Conservation (phyloP, 2,329 filamentous ascomycete genomes). For the Xylariaceae sp. region DNA sequence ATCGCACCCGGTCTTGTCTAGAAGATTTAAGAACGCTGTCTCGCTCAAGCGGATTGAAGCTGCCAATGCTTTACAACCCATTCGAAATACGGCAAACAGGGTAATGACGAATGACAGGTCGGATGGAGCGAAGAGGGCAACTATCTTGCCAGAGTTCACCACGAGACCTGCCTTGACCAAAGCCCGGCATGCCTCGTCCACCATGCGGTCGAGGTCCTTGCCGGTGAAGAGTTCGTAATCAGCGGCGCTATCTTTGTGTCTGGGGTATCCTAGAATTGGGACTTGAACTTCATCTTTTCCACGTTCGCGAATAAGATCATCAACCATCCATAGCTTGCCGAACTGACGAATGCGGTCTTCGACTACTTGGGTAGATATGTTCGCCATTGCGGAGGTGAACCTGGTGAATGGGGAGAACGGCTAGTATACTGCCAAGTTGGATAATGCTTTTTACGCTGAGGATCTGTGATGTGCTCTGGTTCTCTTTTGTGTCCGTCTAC, state of each 20-base stretch:
- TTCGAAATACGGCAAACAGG: slow-evolving; percentile 43
- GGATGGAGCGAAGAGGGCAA: slow-evolving; percentile 40
- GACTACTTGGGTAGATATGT: slow-evolving; percentile 26
- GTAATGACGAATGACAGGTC: slow-evolving; percentile 41
- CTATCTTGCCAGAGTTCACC: slow-evolving; percentile 29
- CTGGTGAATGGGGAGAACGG: too few species aligned
- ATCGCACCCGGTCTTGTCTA: slow-evolving; percentile 35
- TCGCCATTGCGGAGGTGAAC: slow-evolving; percentile 22
- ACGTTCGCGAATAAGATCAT: slow-evolving; percentile 40
- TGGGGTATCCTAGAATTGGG: slow-evolving; percentile 42
- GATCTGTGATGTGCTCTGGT: neutral
- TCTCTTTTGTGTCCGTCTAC: too few species aligned
- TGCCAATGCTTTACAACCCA: slow-evolving; percentile 43
- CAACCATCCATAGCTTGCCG: slow-evolving; percentile 39
- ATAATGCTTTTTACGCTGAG: too few species aligned
- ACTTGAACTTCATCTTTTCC: slow-evolving; percentile 37
- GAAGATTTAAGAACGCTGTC: slow-evolving; percentile 38
- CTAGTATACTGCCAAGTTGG: too few species aligned
- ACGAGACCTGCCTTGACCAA: slow-evolving; percentile 33
- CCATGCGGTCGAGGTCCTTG: slow-evolving; percentile 38
- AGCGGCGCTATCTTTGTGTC: slow-evolving; percentile 27
- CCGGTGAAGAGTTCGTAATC: slow-evolving; percentile 42
- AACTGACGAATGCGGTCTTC: slow-evolving; percentile 32
- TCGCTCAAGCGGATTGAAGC: slow-evolving; percentile 42
- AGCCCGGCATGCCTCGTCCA: slow-evolving; percentile 35